Evolutionary conservation across 176 grass and related monocot genomes (phyloP), one percentile per base, ranked within the genome.

Genomic region (Avena sativa): DNA sequence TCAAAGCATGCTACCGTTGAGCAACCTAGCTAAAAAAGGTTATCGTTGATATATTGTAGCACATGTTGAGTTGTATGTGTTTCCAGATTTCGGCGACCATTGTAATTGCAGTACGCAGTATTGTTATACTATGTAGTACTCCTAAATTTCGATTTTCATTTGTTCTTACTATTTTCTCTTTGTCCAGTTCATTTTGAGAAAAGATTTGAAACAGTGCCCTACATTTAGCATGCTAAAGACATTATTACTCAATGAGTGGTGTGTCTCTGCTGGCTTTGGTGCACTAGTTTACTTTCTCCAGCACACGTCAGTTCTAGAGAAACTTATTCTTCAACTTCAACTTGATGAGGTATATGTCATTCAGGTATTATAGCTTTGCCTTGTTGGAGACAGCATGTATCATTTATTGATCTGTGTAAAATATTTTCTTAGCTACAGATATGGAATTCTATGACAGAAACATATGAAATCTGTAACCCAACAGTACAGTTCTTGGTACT

Each of bases 221-320:
- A 74, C n/a, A 74, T 74, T 74, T 74, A 74, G 71, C 47, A 74
- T 74, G 71, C 21, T 74, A 25, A 74, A 50, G 46, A 50, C 46
- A 26, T 74, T 74, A 74, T 74, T 74, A 49, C 71, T 74, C n/a
- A 74, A 74, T 74, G 71, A 74, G 71, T 74, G 71, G 72, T 75
- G 72, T 51, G 72, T 75, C 3, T 47, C 7, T 6, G 72, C 47
- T 51, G 72, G 4, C 47, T 9, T 75, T 26, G 72, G 72, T 51
- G 12, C 72, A 75, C 47, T 52, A 75, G 72, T 28, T 26, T 51
- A 7, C 47, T 75, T 75, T 28, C 72, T 75, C 21, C 72, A 52
- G 77, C 36, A 21, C 77, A 23, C 77, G 0, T 36, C 56, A 62
- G 17, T 62, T 62, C 56, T 79, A 21, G 77, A 79, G 56, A 79